Evolutionary conservation across 768 basidiomycete genomes (phyloP), one percentile per base, ranked within the genome.

Genomic region (Leucocoprinus birnbaumii): DNA sequence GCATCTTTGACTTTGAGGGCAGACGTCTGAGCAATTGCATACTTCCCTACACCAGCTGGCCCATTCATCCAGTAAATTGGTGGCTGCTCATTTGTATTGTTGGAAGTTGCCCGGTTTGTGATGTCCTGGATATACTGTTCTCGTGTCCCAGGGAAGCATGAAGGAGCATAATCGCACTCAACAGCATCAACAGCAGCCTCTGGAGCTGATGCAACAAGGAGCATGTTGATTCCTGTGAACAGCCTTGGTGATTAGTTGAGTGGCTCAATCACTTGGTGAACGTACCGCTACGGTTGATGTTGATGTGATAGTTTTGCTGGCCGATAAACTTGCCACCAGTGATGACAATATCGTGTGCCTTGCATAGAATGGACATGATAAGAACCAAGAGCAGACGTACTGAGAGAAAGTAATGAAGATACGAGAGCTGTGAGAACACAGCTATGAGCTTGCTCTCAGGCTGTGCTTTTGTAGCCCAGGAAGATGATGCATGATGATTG

Each of bases 31-130:
- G 56, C 41, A 2, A 57, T 21, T 10, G 56, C 42, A 3, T 49
- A 51, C 27, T 57, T 57, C 4, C 56, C 50, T 9, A 51, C 51
- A 1, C 56, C 56, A 14, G 56, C 56, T 25, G 44, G 50, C 1
- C 56, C 56, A 26, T 3, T 51, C 25, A 57, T 31, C 43, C 42
- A 57, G 37, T 25, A 44, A 11, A 31, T 11, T 11, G 31, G 31
- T 11, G 11, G 31, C 31, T 34, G 31, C 31, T 24, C 21, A 24
- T 3, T 18, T 1, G 16, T n/a, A 21, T 21, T n/a, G 34, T 11
- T 14, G 4, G 35, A 3, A 35, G 16, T 22, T 2, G 48, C 48
- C 48, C 48, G 37, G 8, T 34, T 13, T 16, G 31, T 37, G 21
- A 48, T 48, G 19, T 48, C 48, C 7, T 34, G 16, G 27, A 48